These are phyloP conservation scores for Podosphaera leucotricha DNA, from an alignment of 2,329 filamentous ascomycete species.

Conservation along the genomic window DNA sequence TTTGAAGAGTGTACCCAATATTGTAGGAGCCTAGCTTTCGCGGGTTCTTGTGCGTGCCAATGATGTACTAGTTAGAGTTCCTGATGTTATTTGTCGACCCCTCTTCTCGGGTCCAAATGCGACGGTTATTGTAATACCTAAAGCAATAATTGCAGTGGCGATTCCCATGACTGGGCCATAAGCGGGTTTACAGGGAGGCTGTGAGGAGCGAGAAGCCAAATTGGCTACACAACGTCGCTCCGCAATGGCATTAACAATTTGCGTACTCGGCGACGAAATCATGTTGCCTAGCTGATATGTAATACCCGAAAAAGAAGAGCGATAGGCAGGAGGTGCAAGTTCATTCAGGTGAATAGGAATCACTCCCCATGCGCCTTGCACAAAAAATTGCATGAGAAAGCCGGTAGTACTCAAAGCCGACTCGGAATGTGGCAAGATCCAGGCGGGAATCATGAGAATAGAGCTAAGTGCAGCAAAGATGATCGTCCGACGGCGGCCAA, in stretches of 20 bases:
- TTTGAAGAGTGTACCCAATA: too few species aligned
- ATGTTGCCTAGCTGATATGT: slow-evolving; percentile 58
- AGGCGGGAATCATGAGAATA: slow-evolving; percentile 65
- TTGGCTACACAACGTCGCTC: slow-evolving; percentile 50
- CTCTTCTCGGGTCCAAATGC: not conserved
- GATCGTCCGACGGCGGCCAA: slow-evolving; percentile 46
- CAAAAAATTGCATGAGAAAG: slow-evolving; percentile 65
- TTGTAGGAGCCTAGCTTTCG: too few species aligned
- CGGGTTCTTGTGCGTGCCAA: too few species aligned
- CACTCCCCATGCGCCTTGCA: slow-evolving; percentile 55
- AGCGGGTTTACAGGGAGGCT: slow-evolving; percentile 15
- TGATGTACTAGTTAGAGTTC: not conserved
- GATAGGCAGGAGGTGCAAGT: slow-evolving; percentile 44
- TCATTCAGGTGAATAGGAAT: slow-evolving; percentile 55
- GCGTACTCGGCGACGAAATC: slow-evolving; percentile 46
- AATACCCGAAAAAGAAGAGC: slow-evolving; percentile 45
- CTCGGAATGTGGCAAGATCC: slow-evolving; percentile 29
- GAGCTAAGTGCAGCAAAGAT: slow-evolving; percentile 44
- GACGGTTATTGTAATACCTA: not conserved
- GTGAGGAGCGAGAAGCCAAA: slow-evolving; percentile 21
- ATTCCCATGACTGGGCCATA: slow-evolving; percentile 75
- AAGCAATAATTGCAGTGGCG: not conserved
- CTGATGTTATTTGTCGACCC: not conserved
- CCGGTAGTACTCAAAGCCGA: slow-evolving; percentile 50
- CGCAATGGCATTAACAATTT: slow-evolving; percentile 55